A percentile compares a stretch with the other conserved stretches of the same genome.
These are phyloP conservation scores for Sporisorium graminicola DNA, from an alignment of 1,284 basidiomycete genomes.

Conservation along the genomic window DNA sequence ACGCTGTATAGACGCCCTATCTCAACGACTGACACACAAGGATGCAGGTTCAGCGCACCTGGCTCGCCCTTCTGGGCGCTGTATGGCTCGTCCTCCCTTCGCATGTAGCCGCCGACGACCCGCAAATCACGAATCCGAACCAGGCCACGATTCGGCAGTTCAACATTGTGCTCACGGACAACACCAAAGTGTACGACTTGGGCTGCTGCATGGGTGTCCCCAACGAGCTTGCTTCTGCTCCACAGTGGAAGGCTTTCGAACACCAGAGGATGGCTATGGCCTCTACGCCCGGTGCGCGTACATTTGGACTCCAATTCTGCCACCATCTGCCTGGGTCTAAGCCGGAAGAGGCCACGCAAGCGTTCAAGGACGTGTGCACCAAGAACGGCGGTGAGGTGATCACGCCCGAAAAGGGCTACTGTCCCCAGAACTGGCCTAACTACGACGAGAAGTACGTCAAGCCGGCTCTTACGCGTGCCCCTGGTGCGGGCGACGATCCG, in stretches of 20 bases:
- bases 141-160: conserved; percentile 15
- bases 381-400: neutral
- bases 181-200: conserved; percentile 36
- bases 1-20: neutral
- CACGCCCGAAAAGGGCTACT: conserved; percentile 17
- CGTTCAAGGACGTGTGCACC: conserved; percentile 17
- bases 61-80: conserved; percentile 25
- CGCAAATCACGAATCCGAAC: conserved; percentile 32
- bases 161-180: conserved; percentile 44
- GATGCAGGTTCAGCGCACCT: conserved; percentile 19
- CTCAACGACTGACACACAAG: neutral
- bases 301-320: conserved; percentile 30
- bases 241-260: conserved; percentile 14
- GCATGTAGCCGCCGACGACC: conserved; percentile 1
- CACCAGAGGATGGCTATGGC: conserved; percentile 16
- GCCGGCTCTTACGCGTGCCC: conserved; percentile 7
- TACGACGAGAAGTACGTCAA: conserved; percentile 26
- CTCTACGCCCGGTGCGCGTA: conserved; percentile 11
- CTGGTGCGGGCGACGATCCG: neutral
- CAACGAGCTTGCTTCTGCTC: neutral
- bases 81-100: conserved; percentile 13
- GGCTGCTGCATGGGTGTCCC: conserved; percentile 30
- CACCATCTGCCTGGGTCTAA: conserved; percentile 9
- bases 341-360: neutral
- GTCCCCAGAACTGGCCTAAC: conserved; percentile 37